phyloP scores from a whole-genome alignment of 2,329 filamentous ascomycete species.

The Zymoseptoria brevis region DNA sequence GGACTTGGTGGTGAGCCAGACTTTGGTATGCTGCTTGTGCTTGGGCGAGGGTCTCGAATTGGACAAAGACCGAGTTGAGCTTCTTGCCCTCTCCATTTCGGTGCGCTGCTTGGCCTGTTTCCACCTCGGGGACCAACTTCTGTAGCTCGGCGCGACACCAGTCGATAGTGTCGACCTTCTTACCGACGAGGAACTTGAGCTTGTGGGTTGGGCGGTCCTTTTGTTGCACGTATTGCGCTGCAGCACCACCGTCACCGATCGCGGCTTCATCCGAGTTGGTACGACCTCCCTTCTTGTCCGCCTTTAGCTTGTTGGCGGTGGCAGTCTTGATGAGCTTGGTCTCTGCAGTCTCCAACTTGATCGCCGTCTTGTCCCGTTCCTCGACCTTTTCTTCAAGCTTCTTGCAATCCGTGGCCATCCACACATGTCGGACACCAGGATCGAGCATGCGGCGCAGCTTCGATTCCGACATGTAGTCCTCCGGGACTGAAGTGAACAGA shows the following conservation, averaged over 20 bases:
- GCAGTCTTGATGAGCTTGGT: constrained; percentile 74
- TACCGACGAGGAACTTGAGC: constrained; percentile 63
- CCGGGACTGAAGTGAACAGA: constrained; percentile 77
- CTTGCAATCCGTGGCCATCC: constrained; percentile 70
- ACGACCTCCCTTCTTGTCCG: constrained; percentile 48
- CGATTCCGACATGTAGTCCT: constrained; percentile 67
- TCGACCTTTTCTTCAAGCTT: constrained; percentile 74
- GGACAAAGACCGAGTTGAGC: constrained; percentile 77
- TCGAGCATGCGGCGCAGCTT: constrained; percentile 76
- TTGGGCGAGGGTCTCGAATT: constrained; percentile 73
- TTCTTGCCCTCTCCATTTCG: constrained; percentile 54
- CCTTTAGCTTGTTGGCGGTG: constrained; percentile 63
- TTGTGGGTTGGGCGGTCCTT: constrained; percentile 72
- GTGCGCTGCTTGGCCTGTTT: constrained; percentile 60
- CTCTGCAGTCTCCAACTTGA: constrained; percentile 79
- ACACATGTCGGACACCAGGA: constrained; percentile 69
- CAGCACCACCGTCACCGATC: constrained; percentile 57
- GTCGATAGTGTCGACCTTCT: constrained; percentile 90
- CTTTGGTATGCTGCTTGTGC: constrained; percentile 84
- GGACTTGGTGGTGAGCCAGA: constrained; percentile 74
- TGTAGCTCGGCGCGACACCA: constrained; percentile 76
- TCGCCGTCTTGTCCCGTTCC: constrained; percentile 69
- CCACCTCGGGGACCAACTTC: constrained; percentile 63
- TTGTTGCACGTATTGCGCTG: constrained; percentile 64
- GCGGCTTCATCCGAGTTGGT: constrained; percentile 38